Evolutionary conservation across 805 yeast genomes (phyloP), one percentile per base, ranked within the genome.

Genomic region (Myxozyma kluyveri): DNA sequence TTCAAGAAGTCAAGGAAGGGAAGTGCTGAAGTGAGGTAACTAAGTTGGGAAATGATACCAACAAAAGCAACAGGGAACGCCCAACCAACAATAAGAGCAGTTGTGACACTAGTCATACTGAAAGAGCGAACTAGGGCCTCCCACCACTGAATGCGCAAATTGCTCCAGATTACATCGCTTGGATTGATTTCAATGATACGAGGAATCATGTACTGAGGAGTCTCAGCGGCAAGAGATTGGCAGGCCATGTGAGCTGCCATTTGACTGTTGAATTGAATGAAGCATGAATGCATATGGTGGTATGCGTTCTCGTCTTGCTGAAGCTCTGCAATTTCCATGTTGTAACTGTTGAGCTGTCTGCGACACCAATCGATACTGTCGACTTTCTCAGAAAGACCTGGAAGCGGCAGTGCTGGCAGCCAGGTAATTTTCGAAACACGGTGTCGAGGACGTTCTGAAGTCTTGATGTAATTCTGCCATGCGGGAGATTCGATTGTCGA

Each of bases 41-140:
- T 81, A 61, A 91, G 71, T 60, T 88, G 96, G 0, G 95, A 80
- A 0, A 89, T 69, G 27, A 88, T 69, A 0, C 91, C 89, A 17
- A 88, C 81, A 52, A 86, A 75, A 0, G 95, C 88, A 1, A 88
- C 91, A 0, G 96, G 96, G 1, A 88, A 67, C 1, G 88, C 86
- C 83, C 95, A 89, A 1, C 80, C 78, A 18, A 79, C 37, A 69
- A 84, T 81, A 1, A 87, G 69, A 0, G 73, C 54, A 6, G 79
- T 65, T 49, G 81, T 73, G 14, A 78, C 33, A 2, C 75, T 42
- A 24, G 75, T 75, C 0, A 84, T 82, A 3, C 74, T 35, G 2
- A 72, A 63, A 14, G 70, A 68, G 61, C 81, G 74, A 0, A 74
- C 21, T 17, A 69, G 67, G 9, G 65, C 66, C 2, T 72, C 60